Percentiles rank a stretch among this genome's conserved stretches.
Evolutionary conservation across 441 rosid genomes (phyloP).

Genomic region (Populus hybrid): DNA sequence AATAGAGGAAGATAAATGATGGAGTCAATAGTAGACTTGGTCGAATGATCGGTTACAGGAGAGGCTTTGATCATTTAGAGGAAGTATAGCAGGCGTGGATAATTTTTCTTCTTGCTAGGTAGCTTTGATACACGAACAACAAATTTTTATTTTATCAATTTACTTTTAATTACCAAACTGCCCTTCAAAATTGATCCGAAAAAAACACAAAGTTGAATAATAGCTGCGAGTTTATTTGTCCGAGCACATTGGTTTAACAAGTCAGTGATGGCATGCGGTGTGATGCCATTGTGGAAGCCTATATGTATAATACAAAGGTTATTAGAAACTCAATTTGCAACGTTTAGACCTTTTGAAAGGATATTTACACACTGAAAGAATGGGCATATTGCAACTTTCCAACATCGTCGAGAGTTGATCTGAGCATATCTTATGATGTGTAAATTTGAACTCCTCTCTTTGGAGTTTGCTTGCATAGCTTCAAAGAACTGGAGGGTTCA

Average conservation of each 20-base stretch:
- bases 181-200: background rate
- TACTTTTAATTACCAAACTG: background rate
- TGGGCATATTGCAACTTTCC: background rate
- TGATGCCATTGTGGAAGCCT: background rate
- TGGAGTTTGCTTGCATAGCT: too few species aligned
- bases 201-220: background rate
- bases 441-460: too few species aligned
- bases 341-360: background rate
- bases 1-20: background rate
- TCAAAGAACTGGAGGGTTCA: too few species aligned
- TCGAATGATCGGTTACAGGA: constrained; percentile 23
- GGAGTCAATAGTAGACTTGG: constrained; percentile 12
- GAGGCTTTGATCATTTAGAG: constrained; percentile 6
- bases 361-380: too few species aligned
- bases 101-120: background rate
- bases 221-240: background rate
- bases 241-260: background rate
- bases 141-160: background rate
- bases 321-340: background rate
- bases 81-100: constrained; percentile 1
- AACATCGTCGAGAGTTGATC: background rate
- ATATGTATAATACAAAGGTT: background rate
- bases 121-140: background rate
- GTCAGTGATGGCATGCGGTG: background rate
- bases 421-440: too few species aligned